Evolutionary conservation across 352 stramenopile species (phyloP), one percentile per base, ranked within the genome.

Genomic region (Pythium plurisporium): DNA sequence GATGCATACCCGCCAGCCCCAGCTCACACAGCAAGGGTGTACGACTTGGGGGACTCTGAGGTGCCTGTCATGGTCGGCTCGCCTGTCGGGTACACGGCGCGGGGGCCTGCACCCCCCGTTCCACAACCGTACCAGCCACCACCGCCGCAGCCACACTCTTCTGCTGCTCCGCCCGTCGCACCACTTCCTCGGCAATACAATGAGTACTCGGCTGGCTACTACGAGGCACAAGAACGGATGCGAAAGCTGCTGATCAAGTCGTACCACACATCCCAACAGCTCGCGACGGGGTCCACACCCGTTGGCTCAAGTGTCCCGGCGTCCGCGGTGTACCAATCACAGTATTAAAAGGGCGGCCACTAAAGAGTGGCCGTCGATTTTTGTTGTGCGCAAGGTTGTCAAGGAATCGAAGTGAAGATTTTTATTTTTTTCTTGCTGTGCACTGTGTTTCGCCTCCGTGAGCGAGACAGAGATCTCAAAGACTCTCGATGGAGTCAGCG

Each of bases 191-290:
- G 60, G 15, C 66, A 58, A 11, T 64, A 67, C 20, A 64, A 66
- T 19, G 72, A 82, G 45, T 74, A 79, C 56, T 73, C 59, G 55
- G 53, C 67, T 22, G 72, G 67, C 9, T 86, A 85, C 62, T 79
- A 83, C 48, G 78, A 88, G 53, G 72, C 76, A 7, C 77, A 89
- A 62, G 75, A 88, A 43, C 77, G 78, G 11, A 91, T 91, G 77
- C 74, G 76, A 15, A 86, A 87, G 43, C 67, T 91, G 26, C 61
- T 91, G 36, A 67, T 88, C 55, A 87, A 91, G 72, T 88, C 79
- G 37, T 89, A 88, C 61, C 70, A 87, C 64, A 91, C 82, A 42
- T 80, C 89, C 56, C 79, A 89, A 65, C 77, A 89, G 55, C 77
- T 91, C 55, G 82, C 76, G 11, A 74, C 76, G 1, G 70, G 74